Conservation (phyloP, 2,329 filamentous ascomycete species). For the Coleophoma crateriformis region DNA sequence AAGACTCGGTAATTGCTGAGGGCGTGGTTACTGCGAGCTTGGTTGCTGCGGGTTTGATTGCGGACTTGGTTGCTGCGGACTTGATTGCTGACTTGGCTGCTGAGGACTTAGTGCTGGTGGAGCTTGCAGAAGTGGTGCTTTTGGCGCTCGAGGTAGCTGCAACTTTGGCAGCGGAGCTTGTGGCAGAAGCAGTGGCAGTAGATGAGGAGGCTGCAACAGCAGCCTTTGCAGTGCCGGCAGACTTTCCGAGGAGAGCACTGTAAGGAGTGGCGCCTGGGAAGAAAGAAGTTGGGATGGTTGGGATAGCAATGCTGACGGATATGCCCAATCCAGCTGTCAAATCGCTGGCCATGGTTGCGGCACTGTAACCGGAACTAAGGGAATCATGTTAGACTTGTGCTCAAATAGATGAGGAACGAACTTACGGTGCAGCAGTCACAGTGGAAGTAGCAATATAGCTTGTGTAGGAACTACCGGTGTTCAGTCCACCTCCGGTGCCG, state of each 20-base stretch:
- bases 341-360: slow-evolving; percentile 17
- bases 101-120: too few species aligned
- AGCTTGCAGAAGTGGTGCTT: too few species aligned
- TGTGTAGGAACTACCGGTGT: slow-evolving; percentile 6
- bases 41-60: too few species aligned
- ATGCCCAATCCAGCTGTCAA: slow-evolving; percentile 12
- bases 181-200: too few species aligned
- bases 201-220: too few species aligned
- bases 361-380: slow-evolving; percentile 7
- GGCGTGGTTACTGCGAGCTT: too few species aligned
- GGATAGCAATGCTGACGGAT: slow-evolving; percentile 12
- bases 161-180: too few species aligned
- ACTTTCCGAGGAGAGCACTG: slow-evolving; percentile 5
- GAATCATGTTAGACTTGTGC: neutral
- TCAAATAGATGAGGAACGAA: neutral
- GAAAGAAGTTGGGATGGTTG: slow-evolving; percentile 12
- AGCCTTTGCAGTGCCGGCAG: too few species aligned
- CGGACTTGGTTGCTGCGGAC: too few species aligned
- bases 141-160: too few species aligned
- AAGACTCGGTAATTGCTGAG: too few species aligned
- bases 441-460: slow-evolving; percentile 5
- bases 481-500: slow-evolving; percentile 40
- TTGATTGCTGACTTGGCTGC: too few species aligned
- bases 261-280: slow-evolving; percentile 10
- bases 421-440: slow-evolving; percentile 5